Evolutionary conservation across 23 red algal species (phyloP), one percentile per base, ranked within the genome.

Genomic region (Pyropia yezoensis): DNA sequence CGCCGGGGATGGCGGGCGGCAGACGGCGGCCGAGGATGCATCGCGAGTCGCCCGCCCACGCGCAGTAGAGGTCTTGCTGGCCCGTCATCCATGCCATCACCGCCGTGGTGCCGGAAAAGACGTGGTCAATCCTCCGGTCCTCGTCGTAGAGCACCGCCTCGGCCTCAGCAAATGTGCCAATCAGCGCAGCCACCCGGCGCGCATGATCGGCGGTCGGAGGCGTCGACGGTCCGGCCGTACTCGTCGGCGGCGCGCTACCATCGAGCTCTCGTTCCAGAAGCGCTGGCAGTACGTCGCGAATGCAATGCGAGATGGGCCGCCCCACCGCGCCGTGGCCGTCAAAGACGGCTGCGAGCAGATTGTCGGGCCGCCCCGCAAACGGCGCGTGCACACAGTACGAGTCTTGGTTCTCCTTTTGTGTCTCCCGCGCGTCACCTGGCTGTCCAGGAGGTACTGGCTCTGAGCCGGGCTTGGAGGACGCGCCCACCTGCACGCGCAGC

Each of bases 21-120:
- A 47, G 39, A 15, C 70, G 49, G 18, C 91, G 62, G 20, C 91
- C 91, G 28, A 96, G 57, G 24, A 96, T 70, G 32, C 71, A 67
- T 12, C 91, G 69, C 28, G 91, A 96, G 67, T 96, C 91, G 56
- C 91, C 91, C 30, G 83, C 80, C 57, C 83, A 88, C 9, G 84
- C 79, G 18, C 77, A 84, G 65, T 85, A 96, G 2, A 96, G 71
- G 47, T 89, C 74, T 47, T 47, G 39, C 56, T 62, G 52, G 12
- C 73, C 91, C 23, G 76, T 68, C 13, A 96, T 69, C 83, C 83
- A 88, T 3, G 66, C 61, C 23, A 87, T 74, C 11, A 96, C 76
- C 26, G 75, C 83, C 1, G 91, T 96, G 7, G 91, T 96, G 57
- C 91, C 91, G 49, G 66, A 77, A 62, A 89, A 89, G 7, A 66